Conservation (phyloP, 2,329 filamentous ascomycete genomes). For the Colletotrichum sp. region DNA sequence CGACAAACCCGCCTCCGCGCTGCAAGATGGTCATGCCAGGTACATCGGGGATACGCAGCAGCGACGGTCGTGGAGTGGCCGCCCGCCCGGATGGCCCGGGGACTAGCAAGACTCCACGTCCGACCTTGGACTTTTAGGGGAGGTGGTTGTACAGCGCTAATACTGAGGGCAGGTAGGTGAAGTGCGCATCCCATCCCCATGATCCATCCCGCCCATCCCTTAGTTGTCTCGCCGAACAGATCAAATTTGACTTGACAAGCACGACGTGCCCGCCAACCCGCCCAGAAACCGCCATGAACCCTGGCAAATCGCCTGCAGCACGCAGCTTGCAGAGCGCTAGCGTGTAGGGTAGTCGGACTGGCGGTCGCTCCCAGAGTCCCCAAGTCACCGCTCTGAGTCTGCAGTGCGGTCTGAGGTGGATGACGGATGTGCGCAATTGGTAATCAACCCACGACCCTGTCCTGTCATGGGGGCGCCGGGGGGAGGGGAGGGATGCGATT, state of each 20-base stretch:
- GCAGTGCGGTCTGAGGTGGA: neutral
- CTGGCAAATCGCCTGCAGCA: neutral
- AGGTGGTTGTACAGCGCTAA: neutral
- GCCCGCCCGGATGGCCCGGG: slow-evolving; percentile 22
- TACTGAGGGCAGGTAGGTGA: neutral
- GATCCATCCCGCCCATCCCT: neutral
- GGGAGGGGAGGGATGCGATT: neutral
- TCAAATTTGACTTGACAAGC: neutral
- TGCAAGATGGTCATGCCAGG: neutral
- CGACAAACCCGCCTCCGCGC: neutral
- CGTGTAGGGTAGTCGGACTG: neutral
- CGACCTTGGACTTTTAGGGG: neutral
- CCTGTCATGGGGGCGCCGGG: neutral
- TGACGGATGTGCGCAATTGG: slow-evolving; percentile 8
- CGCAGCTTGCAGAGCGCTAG: neutral
- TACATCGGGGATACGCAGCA: neutral
- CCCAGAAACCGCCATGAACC: neutral
- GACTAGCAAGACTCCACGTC: slow-evolving; percentile 21
- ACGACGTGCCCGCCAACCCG: neutral
- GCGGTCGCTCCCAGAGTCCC: neutral
- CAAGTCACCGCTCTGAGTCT: neutral
- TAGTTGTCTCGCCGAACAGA: neutral
- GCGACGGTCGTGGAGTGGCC: neutral
- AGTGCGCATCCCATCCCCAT: neutral
- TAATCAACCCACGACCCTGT: slow-evolving; percentile 2